Evolutionary conservation across 345 rosid genomes (phyloP).

Genomic region (Hypericum perforatum): DNA sequence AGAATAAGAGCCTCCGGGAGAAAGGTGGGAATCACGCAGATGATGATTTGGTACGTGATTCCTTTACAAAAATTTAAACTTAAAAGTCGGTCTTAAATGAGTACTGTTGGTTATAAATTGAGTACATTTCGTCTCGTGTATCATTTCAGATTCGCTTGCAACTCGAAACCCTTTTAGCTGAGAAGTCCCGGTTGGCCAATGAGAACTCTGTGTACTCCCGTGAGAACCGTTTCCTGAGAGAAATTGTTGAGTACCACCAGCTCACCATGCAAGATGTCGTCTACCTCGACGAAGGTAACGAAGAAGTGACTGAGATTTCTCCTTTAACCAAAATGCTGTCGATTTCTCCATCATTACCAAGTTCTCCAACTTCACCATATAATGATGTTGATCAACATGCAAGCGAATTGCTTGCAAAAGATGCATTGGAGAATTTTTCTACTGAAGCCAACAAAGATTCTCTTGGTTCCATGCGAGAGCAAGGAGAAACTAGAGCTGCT

Average conservation of each 20-base stretch:
- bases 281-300: constrained; percentile 73
- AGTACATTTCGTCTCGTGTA: not conserved
- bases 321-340: constrained; percentile 21
- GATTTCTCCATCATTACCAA: constrained; percentile 47
- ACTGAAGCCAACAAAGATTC: constrained; percentile 14
- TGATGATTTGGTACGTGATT: constrained; percentile 64
- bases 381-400: constrained; percentile 16
- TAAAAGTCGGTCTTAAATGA: no score
- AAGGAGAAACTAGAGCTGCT: constrained; percentile 12
- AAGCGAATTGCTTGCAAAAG: constrained; percentile 19
- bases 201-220: constrained; percentile 77
- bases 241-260: constrained; percentile 91
- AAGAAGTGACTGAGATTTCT: constrained; percentile 79
- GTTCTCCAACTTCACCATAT: constrained; percentile 37
- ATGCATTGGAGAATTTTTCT: constrained; percentile 14
- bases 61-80: no score
- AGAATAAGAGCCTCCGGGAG: constrained; percentile 79
- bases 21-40: constrained; percentile 75
- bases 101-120: no score
- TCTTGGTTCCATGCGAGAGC: not conserved
- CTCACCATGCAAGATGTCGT: constrained; percentile 96
- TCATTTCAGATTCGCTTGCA: constrained; percentile 79
- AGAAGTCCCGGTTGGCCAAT: constrained; percentile 86
- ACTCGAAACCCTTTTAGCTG: constrained; percentile 85
- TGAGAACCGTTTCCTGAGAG: constrained; percentile 88